Base-by-base conservation (phyloP, 306 rosid species). In the Trifolium repens region DNA sequence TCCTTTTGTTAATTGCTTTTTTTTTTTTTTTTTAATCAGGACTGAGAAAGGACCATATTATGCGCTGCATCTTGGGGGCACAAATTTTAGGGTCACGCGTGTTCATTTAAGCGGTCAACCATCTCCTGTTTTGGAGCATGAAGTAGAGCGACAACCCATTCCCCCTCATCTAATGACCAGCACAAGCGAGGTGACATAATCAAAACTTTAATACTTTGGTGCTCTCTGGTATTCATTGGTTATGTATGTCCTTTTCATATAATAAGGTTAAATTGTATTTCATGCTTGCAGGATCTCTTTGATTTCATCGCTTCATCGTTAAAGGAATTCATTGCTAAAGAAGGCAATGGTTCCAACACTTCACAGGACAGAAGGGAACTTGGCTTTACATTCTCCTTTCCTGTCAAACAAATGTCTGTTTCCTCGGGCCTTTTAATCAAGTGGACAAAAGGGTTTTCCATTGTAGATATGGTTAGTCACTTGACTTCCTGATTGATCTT, bases 301-400 rank as follows among this genome's bases (percentile, higher is more conserved):
- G 91, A 91, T 88, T 93, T 88, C 73, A 88, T 93, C 80, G 94
- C 97, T 34, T 88, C 89, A 34, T 83, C 89, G 8, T 80, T 93
- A 58, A 84, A 84, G 84, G 90, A 87, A 35, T 89, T 89, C 69
- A 84, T 91, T 64, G 86, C 87, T 14, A 88, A 72, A 83, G 96
- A 91, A 84, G 87, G 69, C 43, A 85, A 84, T 47, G 75, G 74
- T 81, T 73, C 88, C 64, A 84, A 89, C 72, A 35, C 35, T 83
- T 81, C 84, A 71, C 69, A 12, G 62, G 82, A 76, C 57, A 83
- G 79, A 83, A 84, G 85, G 84, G 96, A 91, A 64, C 92, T 93
- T 80, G 98, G 98, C 68, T 93, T 91, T 80, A 93, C 97, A 32
- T 93, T 93, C 85, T 91, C 98, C 78, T 93, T 89, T 88, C 98